Conservation (phyloP, 106 monocot genomes). For the Dioscorea alata region DNA sequence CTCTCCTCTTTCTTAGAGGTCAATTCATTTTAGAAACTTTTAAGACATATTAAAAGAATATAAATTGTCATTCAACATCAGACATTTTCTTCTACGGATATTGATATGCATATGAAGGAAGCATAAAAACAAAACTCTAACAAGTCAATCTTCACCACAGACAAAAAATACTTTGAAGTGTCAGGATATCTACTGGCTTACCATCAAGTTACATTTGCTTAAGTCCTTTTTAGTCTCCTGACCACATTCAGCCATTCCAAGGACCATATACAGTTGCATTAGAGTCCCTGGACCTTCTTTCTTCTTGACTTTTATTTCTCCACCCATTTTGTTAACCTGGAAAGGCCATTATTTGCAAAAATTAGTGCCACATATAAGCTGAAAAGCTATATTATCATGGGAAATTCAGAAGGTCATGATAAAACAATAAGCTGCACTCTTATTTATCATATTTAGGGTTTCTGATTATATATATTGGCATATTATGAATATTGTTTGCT, state of each 20-base stretch:
- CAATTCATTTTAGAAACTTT: too few species aligned
- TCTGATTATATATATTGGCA: too few species aligned
- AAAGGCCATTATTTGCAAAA: background rate
- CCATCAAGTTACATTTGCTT: conserved; percentile 23
- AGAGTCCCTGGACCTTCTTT: conserved; percentile 50
- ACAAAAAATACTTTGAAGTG: too few species aligned
- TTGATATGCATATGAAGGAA: too few species aligned
- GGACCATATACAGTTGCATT: conserved; percentile 43
- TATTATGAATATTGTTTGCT: too few species aligned
- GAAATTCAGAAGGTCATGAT: background rate
- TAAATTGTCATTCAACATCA: too few species aligned
- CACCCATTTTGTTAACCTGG: conserved; percentile 63
- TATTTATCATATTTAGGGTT: too few species aligned
- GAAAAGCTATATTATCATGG: background rate
- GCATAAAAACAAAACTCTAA: too few species aligned
- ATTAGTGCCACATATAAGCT: background rate
- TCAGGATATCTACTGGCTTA: conserved; percentile 1
- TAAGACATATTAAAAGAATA: too few species aligned
- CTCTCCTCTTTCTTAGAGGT: too few species aligned
- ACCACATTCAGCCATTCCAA: conserved; percentile 29
- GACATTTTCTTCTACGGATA: too few species aligned
- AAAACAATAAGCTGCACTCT: background rate
- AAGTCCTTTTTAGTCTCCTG: conserved; percentile 19
- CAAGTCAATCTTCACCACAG: too few species aligned
- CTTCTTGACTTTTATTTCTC: conserved; percentile 47